Base-by-base conservation (phyloP, 2,329 filamentous ascomycete species). In the Cladosporium sp. region DNA sequence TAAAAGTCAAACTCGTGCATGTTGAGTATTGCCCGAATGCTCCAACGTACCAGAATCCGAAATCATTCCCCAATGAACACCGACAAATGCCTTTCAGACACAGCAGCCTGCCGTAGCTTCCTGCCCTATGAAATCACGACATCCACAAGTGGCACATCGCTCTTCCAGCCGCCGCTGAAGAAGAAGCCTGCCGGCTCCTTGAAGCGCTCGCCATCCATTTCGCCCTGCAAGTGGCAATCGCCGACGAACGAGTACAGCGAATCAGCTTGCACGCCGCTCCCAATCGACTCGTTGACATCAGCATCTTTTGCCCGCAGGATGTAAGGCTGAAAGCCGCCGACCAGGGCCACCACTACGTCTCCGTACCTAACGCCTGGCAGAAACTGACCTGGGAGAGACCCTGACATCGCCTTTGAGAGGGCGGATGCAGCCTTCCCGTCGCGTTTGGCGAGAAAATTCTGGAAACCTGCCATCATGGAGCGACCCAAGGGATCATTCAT, bases 271-370 rank as follows among this genome's bases (percentile, higher is more conserved):
- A 54, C 18, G 13, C 10, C 9, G 18, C 10, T 10, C n/a, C 9
- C 14, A 3, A 37, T 19, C 9, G 33, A 10, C 13, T 49, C n/a
- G n/a, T n/a, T 19, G 9, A 11, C 38, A 44, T 32, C 19, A 8
- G 4, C n/a, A 9, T 19, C 31, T 9, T 33, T 10, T 38, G 52
- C n/a, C 14, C 46, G 28, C n/a, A 54, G 33, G 28, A 54, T 34
- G n/a, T 54, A 54, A 33, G 52, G 52, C 40, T 40, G 32, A 41
- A 54, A 49, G 9, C 52, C 52, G 16, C 52, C 52, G 4, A 54
- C 52, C 9, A 54, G 46, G n/a, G 46, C 52, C 9, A 50, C 46
- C 7, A 50, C 43, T n/a, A 44, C 13, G 33, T 54, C 52, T 6
- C 52, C 52, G 2, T 13, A 35, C 18, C 46, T 13, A 31, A 50